Evolutionary conservation across 2,329 filamentous ascomycete genomes (phyloP).

Genomic region (Curvularia lunata): DNA sequence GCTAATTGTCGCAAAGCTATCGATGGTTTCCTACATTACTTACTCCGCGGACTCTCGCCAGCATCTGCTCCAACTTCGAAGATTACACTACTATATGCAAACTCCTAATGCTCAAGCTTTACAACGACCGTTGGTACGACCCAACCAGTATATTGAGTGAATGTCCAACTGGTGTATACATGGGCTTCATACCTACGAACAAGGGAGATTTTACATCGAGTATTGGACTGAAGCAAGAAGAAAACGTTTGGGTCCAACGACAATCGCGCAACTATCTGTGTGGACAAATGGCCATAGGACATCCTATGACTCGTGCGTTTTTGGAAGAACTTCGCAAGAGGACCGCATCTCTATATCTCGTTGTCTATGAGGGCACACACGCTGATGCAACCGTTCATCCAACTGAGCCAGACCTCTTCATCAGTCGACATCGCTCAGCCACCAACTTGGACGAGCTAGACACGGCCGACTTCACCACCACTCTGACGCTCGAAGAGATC

Average conservation of each 20-base stretch:
- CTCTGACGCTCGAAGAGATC: conserved; percentile 35
- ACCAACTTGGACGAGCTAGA: conserved; percentile 21
- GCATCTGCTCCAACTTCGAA: conserved; percentile 41
- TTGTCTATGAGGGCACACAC: conserved; percentile 39
- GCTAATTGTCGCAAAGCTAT: conserved; percentile 20
- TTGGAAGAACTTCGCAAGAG: conserved; percentile 32
- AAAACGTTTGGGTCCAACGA: conserved; percentile 19
- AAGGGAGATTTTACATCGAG: conserved; percentile 27
- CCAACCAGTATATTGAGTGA: conserved; percentile 25
- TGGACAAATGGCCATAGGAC: conserved; percentile 40
- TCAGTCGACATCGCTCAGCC: conserved; percentile 29
- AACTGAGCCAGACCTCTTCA: conserved; percentile 32
- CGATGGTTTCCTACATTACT: conserved; percentile 39
- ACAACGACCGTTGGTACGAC: conserved; percentile 38
- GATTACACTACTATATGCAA: conserved; percentile 40
- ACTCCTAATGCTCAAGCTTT: conserved; percentile 34
- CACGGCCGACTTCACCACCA: conserved; percentile 22
- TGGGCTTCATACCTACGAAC: conserved; percentile 34
- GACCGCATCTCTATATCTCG: conserved; percentile 27
- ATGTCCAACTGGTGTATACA: conserved; percentile 32
- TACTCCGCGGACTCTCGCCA: conserved; percentile 33
- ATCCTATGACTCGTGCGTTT: conserved; percentile 28
- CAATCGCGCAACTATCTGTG: conserved; percentile 37
- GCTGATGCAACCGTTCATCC: conserved; percentile 36
- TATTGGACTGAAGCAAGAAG: conserved; percentile 7